phyloP scores from a whole-genome alignment of 495 filamentous ascomycete genomes.

The Articulospora tetracladia region DNA sequence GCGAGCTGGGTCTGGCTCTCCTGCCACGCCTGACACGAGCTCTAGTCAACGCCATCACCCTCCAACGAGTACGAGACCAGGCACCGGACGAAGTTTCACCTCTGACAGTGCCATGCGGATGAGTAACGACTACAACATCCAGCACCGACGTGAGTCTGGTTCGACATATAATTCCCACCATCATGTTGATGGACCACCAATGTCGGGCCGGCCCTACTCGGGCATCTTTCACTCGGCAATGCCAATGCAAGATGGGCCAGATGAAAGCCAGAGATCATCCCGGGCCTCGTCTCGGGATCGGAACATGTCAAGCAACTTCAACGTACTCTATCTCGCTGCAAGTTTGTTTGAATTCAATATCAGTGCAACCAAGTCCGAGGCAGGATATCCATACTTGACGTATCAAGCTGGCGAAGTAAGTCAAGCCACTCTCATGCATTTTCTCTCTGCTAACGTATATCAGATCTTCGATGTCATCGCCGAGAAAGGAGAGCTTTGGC shows the following conservation, averaged over 20 bases:
- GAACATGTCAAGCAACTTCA: conserved; percentile 38
- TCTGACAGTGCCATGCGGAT: conserved; percentile 23
- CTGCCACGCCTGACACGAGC: conserved; percentile 38
- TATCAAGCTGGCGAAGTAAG: conserved; percentile 86
- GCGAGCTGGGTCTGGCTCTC: conserved; percentile 35
- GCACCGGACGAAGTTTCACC: conserved; percentile 48
- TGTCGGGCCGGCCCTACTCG: conserved; percentile 43
- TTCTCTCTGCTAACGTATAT: conserved; percentile 16
- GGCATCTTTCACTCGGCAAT: conserved; percentile 83
- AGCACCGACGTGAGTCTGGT: conserved; percentile 33
- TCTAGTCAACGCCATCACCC: conserved; percentile 26
- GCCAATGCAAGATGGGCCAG: conserved; percentile 66
- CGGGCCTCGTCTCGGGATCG: conserved; percentile 48
- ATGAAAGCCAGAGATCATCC: conserved; percentile 39
- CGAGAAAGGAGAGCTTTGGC: conserved; percentile 96
- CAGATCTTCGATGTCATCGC: conserved; percentile 85
- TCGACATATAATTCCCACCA: conserved; percentile 19
- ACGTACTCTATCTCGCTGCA: conserved; percentile 80
- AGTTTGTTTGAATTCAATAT: conserved; percentile 97
- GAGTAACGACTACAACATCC: conserved; percentile 44
- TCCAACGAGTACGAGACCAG: conserved; percentile 35
- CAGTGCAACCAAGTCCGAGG: conserved; percentile 84
- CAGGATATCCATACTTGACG: conserved; percentile 91
- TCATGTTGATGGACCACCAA: conserved; percentile 24
- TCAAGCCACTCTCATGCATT: background rate